Evolutionary conservation across 305 asterid genomes (phyloP), one percentile per base, ranked within the genome.

Genomic region (Plantago lanceolata): DNA sequence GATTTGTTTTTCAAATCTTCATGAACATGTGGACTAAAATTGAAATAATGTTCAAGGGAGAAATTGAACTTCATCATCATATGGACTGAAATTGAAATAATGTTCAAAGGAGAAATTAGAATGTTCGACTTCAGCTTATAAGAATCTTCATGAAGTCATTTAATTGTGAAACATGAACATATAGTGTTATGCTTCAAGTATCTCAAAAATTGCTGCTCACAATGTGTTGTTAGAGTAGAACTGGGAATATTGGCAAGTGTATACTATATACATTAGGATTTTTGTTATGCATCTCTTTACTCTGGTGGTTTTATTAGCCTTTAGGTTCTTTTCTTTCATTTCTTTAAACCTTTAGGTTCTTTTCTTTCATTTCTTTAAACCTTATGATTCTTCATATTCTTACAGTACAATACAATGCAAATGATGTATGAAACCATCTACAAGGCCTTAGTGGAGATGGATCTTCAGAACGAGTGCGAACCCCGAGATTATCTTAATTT

Each of bases 381-480:
- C 28, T 20, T 6, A 64, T 17, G 18, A 15, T 19, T n/a, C 43
- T 48, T 60, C 44, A 59, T 19, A 17, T 58, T 35, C 21, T 14
- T 76, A 76, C 91, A 84, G 95, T 75, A 78, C 33, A 84, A 85
- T 33, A 87, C 95, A 6, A 87, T 87, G 88, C 95, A 87, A 68
- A 87, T 87, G 92, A 87, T 87, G 92, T 87, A 87, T 44, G 88
- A 79, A 19, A 81, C 82, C 35, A 78, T 87, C 71, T 76, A 85
- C 82, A 79, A 76, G 67, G 87, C 90, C 20, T 79, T 85, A 58
- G 81, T 67, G 14, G 93, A 87, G 67, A 77, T 43, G 24, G 90
- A 84, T 31, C 85, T 82, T 8, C 83, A 85, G 35, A 68, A 44
- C 9, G 83, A 73, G 66, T 79, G 75, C 40, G 86, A 84, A 56